These are phyloP conservation scores for Fusarium scirpi DNA, from an alignment of 2,329 filamentous ascomycete genomes.

Conservation along the genomic window DNA sequence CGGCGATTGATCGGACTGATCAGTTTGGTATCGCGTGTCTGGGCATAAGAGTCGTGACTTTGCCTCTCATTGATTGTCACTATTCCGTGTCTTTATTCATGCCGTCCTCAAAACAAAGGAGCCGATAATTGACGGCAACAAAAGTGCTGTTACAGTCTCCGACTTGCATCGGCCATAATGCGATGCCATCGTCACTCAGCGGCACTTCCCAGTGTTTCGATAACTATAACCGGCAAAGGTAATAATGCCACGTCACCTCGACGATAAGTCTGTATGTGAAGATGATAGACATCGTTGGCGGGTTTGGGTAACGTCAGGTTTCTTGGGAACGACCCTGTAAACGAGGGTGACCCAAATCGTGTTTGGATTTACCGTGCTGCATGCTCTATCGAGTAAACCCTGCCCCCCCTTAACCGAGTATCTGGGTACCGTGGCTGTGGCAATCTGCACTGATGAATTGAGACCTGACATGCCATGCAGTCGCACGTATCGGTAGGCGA, in stretches of 20 bases:
- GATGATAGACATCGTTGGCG: constrained; percentile 9
- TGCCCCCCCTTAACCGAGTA: constrained; percentile 45
- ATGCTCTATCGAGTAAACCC: constrained; percentile 42
- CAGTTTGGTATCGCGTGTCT: constrained; percentile 17
- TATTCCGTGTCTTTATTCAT: neutral
- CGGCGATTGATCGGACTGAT: constrained; percentile 10
- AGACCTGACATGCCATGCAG: constrained; percentile 28
- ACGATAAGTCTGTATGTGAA: constrained; percentile 16
- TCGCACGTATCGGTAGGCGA: constrained; percentile 20
- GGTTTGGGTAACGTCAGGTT: constrained; percentile 17
- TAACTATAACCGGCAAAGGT: constrained; percentile 29
- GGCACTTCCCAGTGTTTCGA: constrained; percentile 33
- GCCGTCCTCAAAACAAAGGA: neutral
- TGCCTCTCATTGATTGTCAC: neutral
- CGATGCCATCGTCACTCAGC: constrained; percentile 26
- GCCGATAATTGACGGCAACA: neutral
- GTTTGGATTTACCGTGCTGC: constrained; percentile 44
- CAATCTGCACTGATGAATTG: constrained; percentile 38
- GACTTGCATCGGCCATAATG: constrained; percentile 7
- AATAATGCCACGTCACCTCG: constrained; percentile 43
- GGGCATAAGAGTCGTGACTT: constrained; percentile 17
- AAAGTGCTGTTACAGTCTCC: neutral
- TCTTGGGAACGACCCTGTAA: constrained; percentile 29
- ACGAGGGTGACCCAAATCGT: constrained; percentile 35
- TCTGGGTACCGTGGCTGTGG: constrained; percentile 42